Evolutionary conservation across 2,329 filamentous ascomycete genomes (phyloP).

Genomic region (Trichoderma endophyticum): DNA sequence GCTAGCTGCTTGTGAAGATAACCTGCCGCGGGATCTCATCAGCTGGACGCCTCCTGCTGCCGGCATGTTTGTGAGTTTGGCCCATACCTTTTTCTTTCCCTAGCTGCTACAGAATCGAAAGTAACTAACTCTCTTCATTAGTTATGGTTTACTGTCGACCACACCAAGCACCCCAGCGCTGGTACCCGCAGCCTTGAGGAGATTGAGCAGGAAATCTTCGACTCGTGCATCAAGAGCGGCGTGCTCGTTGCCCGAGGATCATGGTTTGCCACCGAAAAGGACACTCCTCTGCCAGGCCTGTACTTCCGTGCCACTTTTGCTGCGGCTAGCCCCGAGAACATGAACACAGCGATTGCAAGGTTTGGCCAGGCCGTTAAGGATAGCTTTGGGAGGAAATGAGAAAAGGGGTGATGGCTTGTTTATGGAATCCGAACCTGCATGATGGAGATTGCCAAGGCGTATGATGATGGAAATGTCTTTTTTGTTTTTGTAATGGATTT

Average conservation of each 20-base stretch:
- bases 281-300: conserved; percentile 58
- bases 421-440: background rate
- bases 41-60: conserved; percentile 77
- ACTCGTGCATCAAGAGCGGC: conserved; percentile 68
- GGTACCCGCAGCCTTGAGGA: conserved; percentile 52
- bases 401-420: background rate
- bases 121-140: conserved; percentile 28
- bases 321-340: conserved; percentile 67
- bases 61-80: conserved; percentile 82
- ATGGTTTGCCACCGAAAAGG: conserved; percentile 82
- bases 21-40: conserved; percentile 70
- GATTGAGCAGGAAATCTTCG: conserved; percentile 85
- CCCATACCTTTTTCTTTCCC: background rate
- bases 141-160: conserved; percentile 72
- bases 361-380: conserved; percentile 72
- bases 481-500: background rate
- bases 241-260: conserved; percentile 80
- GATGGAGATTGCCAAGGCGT: background rate
- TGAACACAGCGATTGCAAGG: conserved; percentile 68
- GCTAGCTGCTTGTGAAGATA: conserved; percentile 73
- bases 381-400: conserved; percentile 43
- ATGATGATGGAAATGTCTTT: background rate
- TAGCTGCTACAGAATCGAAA: background rate
- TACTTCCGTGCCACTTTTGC: conserved; percentile 93
- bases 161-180: conserved; percentile 61